Conservation (phyloP, 192 early-diverging fungal genomes). For the Chytriomyces sp. region DNA sequence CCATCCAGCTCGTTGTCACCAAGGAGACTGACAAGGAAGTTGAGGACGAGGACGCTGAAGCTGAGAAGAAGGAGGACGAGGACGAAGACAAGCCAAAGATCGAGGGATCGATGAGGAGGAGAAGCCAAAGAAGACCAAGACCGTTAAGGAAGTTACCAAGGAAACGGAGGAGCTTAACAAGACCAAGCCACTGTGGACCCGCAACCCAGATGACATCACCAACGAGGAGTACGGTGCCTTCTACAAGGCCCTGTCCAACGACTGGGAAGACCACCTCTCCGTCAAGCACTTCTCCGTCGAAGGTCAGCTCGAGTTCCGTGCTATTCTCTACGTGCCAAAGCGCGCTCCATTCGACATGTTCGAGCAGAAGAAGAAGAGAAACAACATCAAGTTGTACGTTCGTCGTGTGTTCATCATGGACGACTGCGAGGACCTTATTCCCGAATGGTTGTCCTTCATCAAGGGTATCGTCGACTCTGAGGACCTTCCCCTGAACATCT, state of each 20-base stretch:
- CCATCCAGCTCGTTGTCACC: conserved; percentile 93
- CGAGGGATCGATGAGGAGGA: conserved; percentile 68
- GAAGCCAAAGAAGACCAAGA: conserved; percentile 81
- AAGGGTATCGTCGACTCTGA: conserved; percentile 99
- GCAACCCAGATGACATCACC: conserved; percentile 96
- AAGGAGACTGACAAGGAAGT: conserved; percentile 99
- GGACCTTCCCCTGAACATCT: conserved; percentile 99
- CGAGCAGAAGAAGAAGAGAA: conserved; percentile 99
- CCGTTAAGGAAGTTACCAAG: conserved; percentile 79
- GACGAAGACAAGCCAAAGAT: conserved; percentile 59
- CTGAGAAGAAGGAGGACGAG: conserved; percentile 71
- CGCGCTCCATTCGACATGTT: conserved; percentile 98
- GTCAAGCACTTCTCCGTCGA: conserved; percentile 99
- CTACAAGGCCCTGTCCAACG: conserved; percentile 99
- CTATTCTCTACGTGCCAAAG: conserved; percentile 95
- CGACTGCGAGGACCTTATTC: conserved; percentile 99
- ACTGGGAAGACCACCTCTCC: conserved; percentile 98
- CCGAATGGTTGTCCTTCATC: conserved; percentile 99
- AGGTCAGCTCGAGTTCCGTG: conserved; percentile 99
- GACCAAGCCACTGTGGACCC: conserved; percentile 98
- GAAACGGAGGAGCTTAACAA: conserved; percentile 97
- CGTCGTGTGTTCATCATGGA: conserved; percentile 99
- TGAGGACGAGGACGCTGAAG: conserved; percentile 84
- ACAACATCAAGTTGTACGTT: conserved; percentile 99
- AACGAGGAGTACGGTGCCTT: conserved; percentile 96